Evolutionary conservation across 78 protist species (phyloP).

Genomic region (Guillardia theta): DNA sequence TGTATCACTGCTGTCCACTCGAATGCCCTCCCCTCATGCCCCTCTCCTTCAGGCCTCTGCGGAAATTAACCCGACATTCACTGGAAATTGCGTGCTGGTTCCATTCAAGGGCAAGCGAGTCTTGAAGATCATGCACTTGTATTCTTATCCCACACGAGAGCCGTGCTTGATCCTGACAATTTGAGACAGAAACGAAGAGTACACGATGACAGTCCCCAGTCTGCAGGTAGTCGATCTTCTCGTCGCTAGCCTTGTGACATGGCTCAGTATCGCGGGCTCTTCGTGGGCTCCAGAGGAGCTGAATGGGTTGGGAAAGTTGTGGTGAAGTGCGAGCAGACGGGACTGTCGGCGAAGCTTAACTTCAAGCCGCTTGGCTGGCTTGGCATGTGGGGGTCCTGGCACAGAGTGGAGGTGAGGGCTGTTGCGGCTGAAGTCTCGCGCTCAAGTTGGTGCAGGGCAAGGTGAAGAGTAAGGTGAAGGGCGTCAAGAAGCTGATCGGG

Average conservation of each 20-base stretch:
- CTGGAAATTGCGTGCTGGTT: neutral
- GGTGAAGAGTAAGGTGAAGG: too few relatives aligned
- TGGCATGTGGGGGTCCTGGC: conserved; percentile 10
- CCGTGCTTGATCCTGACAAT: too few relatives aligned
- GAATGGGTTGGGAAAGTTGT: neutral
- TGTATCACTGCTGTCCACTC: too few relatives aligned
- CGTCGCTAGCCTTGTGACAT: neutral
- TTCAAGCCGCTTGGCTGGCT: neutral
- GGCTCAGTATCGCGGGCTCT: neutral
- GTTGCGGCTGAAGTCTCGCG: too few relatives aligned
- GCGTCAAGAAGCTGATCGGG: too few relatives aligned
- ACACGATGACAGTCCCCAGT: neutral
- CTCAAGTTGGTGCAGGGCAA: too few relatives aligned
- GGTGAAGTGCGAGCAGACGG: neutral
- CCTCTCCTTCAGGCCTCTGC: neutral
- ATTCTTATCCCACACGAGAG: too few relatives aligned
- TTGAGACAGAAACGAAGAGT: neutral
- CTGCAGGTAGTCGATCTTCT: neutral
- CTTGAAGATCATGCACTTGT: too few relatives aligned
- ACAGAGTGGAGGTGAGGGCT: neutral
- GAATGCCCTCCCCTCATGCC: too few relatives aligned
- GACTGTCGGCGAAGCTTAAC: neutral
- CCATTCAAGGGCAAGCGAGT: neutral
- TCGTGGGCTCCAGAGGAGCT: neutral
- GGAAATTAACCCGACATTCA: neutral